These are phyloP conservation scores for Xerocomus spinulosus DNA, from an alignment of 768 basidiomycete genomes.

Conservation along the genomic window DNA sequence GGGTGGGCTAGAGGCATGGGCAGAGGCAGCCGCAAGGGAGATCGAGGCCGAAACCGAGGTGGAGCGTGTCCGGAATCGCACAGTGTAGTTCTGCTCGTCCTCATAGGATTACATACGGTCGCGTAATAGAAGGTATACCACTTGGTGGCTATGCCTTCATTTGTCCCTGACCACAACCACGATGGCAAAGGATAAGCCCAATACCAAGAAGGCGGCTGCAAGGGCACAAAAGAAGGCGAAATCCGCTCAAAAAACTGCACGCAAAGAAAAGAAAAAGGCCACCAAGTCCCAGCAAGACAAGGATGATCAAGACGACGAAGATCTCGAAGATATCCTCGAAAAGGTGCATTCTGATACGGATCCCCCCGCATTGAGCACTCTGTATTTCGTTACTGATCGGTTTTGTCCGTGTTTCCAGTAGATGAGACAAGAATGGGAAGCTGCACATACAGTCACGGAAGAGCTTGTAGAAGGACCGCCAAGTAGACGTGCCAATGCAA, in stretches of 20 bases:
- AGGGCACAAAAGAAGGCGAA: constrained; percentile 68
- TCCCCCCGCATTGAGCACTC: no score
- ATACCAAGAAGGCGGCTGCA: constrained; percentile 39
- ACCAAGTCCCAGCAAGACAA: constrained; percentile 40
- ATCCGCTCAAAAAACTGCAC: constrained; percentile 60
- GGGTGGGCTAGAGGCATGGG: constrained; percentile 56
- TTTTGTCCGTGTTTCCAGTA: constrained; percentile 36
- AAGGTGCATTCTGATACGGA: constrained; percentile 41
- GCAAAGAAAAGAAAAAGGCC: constrained; percentile 63
- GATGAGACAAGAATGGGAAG: constrained; percentile 82
- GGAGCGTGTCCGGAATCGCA: constrained; percentile 36
- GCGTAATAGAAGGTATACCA: no score
- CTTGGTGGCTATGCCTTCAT: background rate
- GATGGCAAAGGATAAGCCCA: constrained; percentile 21
- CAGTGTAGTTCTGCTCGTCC: no score
- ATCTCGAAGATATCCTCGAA: constrained; percentile 82
- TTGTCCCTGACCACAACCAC: background rate
- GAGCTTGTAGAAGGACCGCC: constrained; percentile 82
- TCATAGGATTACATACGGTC: no score
- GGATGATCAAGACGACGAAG: constrained; percentile 63
- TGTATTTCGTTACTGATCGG: background rate
- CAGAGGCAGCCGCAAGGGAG: constrained; percentile 48
- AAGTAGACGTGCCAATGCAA: constrained; percentile 77
- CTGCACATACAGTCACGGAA: constrained; percentile 76
- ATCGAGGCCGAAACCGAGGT: constrained; percentile 52